Evolutionary conservation across 495 filamentous ascomycete genomes (phyloP).

Genomic region (Aspergillus cristatus): DNA sequence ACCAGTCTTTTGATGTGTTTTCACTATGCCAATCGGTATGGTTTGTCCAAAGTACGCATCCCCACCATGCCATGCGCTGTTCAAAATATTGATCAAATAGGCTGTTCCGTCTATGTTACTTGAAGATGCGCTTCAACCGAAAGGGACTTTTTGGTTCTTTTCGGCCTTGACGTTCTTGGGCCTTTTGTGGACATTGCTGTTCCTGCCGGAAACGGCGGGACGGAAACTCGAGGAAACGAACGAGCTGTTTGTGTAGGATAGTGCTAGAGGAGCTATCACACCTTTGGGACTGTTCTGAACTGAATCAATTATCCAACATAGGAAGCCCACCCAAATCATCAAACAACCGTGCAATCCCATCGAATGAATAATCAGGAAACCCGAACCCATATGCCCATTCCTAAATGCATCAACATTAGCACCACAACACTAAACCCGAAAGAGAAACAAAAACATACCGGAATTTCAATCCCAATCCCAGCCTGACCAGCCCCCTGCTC

Average conservation of each 20-base stretch:
- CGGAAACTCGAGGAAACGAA: neutral
- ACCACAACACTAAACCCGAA: neutral
- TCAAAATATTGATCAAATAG: slow-evolving; percentile 9
- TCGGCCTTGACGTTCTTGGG: slow-evolving; percentile 35
- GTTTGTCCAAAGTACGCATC: slow-evolving; percentile 27
- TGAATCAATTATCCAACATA: slow-evolving; percentile 23
- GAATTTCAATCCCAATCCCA: slow-evolving; percentile 20
- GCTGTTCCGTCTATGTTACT: slow-evolving; percentile 36
- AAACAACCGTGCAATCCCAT: slow-evolving; percentile 30
- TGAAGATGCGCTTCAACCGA: slow-evolving; percentile 19
- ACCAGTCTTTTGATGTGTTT: slow-evolving; percentile 26
- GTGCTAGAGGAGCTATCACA: too few relatives aligned
- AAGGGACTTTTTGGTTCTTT: slow-evolving; percentile 55
- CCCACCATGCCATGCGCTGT: neutral
- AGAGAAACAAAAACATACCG: slow-evolving; percentile 10
- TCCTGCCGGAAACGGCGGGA: neutral
- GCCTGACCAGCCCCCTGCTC: too few relatives aligned
- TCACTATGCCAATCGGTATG: slow-evolving; percentile 57
- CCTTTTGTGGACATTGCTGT: neutral
- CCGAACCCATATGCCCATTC: slow-evolving; percentile 36
- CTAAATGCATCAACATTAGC: slow-evolving; percentile 8
- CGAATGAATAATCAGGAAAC: slow-evolving; percentile 34
- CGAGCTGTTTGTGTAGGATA: neutral
- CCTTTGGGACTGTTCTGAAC: too few relatives aligned
- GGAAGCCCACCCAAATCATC: slow-evolving; percentile 28